Evolutionary conservation across 2,329 filamentous ascomycete genomes (phyloP), one percentile per base, ranked within the genome.

Genomic region (Paracorniculantispora psalliotae): DNA sequence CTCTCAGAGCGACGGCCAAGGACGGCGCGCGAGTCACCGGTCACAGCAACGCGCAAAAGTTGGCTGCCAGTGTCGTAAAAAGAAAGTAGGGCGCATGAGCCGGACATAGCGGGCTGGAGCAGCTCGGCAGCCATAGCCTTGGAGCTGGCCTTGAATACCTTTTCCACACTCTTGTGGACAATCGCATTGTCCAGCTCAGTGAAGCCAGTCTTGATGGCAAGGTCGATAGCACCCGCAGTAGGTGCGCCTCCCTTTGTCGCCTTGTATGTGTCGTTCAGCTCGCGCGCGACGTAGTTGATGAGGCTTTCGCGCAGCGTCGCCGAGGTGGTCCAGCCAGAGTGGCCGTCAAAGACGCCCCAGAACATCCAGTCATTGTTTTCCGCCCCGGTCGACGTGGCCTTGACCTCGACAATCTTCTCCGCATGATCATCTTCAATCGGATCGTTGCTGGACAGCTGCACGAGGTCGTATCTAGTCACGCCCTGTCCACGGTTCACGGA

Each of bases 341-440:
- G 94, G 0, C 94, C 94, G 70, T 99, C 94, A 73, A 97, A 99
- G 19, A 99, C 92, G 60, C 92, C 94, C 94, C 96, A 99, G 73
- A 99, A 99, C 92, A 97, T 97, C 94, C 94, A 99, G 74, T 99
- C 96, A 62, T 84, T 90, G 61, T 80, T 85, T 19, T 71, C 66
- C 23, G 69, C 67, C 25, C 67, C 69, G 35, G 63, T 67, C 75
- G 70, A 82, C 75, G 67, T 82, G 56, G 82, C 81, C 4, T 91
- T 89, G 9, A 97, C 85, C 73, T 97, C 91, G 49, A 99, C 91
- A 68, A 97, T 97, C 81, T 96, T 96, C 77, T 99, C 94, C 55
- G 92, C 90, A 70, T 99, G 94, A 70, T 99, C 96, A 69, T 99
- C 94, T 76, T 99, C 94, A 61, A 99, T 99, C 0, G 94, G 94